phyloP scores from a whole-genome alignment of 2,329 filamentous ascomycete species.

The Tolypocladium sp. region DNA sequence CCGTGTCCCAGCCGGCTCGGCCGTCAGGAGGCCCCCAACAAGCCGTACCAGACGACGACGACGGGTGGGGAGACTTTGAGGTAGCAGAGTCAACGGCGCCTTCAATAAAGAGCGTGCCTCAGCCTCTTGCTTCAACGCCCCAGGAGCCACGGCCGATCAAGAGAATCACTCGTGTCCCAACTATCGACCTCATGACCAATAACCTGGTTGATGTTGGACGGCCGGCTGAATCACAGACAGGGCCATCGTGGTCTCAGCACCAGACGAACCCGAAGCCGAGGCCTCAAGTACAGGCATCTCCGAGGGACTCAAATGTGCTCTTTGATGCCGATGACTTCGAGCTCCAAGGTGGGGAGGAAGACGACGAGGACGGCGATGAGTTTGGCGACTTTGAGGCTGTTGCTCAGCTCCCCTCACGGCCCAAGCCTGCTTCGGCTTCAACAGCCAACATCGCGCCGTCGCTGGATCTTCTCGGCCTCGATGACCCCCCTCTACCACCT shows the following conservation, averaged over 20 bases:
- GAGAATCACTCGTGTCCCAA: slow-evolving; percentile 31
- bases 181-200: slow-evolving; percentile 45
- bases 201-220: slow-evolving; percentile 32
- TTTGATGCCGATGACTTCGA: slow-evolving; percentile 57
- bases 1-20: neutral
- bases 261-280: slow-evolving; percentile 6
- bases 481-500: slow-evolving; percentile 17
- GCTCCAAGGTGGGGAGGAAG: slow-evolving; percentile 26
- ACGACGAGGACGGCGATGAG: slow-evolving; percentile 43
- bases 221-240: neutral
- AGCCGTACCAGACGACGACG: slow-evolving; percentile 38
- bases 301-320: slow-evolving; percentile 44
- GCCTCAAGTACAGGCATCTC: slow-evolving; percentile 12
- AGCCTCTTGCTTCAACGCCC: neutral
- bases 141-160: neutral
- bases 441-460: slow-evolving; percentile 13
- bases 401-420: slow-evolving; percentile 8
- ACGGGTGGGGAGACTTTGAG: slow-evolving; percentile 62
- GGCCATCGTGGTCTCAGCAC: slow-evolving; percentile 3
- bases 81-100: slow-evolving; percentile 31
- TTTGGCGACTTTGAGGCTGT: slow-evolving; percentile 54
- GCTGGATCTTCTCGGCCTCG: slow-evolving; percentile 31
- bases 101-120: neutral
- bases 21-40: neutral
- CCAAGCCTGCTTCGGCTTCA: slow-evolving; percentile 7